A percentile compares a stretch with the other conserved stretches of the same genome.
These are phyloP conservation scores for Vaccinium darrowii DNA, from an alignment of 148 eudicot species.

Conservation along the genomic window DNA sequence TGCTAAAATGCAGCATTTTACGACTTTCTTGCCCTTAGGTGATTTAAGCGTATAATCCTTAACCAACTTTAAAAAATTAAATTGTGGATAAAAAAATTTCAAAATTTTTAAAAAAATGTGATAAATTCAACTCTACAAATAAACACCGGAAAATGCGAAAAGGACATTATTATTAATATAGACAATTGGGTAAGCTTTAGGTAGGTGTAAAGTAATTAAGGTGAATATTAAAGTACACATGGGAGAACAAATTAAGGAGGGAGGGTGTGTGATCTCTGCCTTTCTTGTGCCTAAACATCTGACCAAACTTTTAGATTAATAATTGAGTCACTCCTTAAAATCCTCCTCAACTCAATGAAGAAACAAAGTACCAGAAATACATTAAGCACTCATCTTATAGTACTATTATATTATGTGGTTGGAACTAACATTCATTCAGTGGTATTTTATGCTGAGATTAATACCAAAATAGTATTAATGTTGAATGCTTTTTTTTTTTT, in stretches of 20 bases:
- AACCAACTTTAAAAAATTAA: neutral
- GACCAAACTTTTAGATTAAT: constrained; percentile 22
- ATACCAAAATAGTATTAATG: neutral
- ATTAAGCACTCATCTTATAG: neutral
- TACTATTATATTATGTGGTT: neutral
- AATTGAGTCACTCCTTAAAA: constrained; percentile 31
- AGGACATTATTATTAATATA: neutral
- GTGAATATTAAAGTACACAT: constrained; percentile 22
- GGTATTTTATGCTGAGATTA: neutral
- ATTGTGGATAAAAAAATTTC: too few relatives aligned
- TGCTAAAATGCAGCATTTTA: neutral
- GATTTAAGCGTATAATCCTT: neutral
- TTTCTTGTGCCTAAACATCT: constrained; percentile 24
- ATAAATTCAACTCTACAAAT: neutral
- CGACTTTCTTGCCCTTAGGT: neutral
- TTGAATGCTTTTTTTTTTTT: neutral
- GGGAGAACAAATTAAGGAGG: constrained; percentile 14
- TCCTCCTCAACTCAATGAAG: constrained; percentile 5
- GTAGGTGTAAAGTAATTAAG: constrained; percentile 57
- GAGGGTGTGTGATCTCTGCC: constrained; percentile 23
- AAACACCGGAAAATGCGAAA: neutral
- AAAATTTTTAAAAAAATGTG: neutral
- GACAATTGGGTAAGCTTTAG: constrained; percentile 44
- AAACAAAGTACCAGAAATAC: neutral
- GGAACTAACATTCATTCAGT: constrained; percentile 12